Conservation (phyloP, 306 rosid genomes). For the Abrus pulchellus region DNA sequence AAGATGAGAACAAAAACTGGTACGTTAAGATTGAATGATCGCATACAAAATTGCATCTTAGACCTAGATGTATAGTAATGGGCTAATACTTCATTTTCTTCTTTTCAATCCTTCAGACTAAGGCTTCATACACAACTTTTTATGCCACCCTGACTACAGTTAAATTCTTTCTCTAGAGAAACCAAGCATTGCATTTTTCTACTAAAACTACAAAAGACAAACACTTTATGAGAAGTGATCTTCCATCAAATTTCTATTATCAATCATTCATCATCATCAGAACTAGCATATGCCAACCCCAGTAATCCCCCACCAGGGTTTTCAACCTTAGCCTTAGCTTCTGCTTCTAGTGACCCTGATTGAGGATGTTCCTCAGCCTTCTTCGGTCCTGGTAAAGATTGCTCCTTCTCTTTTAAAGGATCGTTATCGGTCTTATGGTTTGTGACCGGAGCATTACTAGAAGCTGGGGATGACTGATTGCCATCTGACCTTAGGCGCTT, state of each 20-base stretch:
- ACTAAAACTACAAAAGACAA: conserved; percentile 51
- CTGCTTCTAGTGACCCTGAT: conserved; percentile 44
- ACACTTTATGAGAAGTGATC: not conserved
- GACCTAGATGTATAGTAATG: conserved; percentile 27
- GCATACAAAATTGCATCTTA: conserved; percentile 46
- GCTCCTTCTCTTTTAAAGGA: conserved; percentile 50
- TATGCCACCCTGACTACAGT: conserved; percentile 37
- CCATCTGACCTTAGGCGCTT: conserved; percentile 70
- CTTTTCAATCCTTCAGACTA: conserved; percentile 23
- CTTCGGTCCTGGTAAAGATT: conserved; percentile 31
- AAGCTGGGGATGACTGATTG: conserved; percentile 48
- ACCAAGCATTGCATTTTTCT: conserved; percentile 33
- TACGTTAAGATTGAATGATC: conserved; percentile 39
- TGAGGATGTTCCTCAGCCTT: conserved; percentile 45
- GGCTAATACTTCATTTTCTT: conserved; percentile 26
- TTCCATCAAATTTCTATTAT: conserved; percentile 18
- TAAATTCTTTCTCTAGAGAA: conserved; percentile 20
- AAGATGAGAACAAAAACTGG: conserved; percentile 38
- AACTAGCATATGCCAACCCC: conserved; percentile 85
- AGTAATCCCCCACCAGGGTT: conserved; percentile 72
- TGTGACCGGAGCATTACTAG: conserved; percentile 26
- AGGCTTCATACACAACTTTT: conserved; percentile 36
- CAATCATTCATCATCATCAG: conserved; percentile 85
- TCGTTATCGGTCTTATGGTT: conserved; percentile 44
- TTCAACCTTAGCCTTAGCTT: conserved; percentile 51